Conservation (phyloP, 176 grass and related monocot genomes). For the Oryza rufipogon region DNA sequence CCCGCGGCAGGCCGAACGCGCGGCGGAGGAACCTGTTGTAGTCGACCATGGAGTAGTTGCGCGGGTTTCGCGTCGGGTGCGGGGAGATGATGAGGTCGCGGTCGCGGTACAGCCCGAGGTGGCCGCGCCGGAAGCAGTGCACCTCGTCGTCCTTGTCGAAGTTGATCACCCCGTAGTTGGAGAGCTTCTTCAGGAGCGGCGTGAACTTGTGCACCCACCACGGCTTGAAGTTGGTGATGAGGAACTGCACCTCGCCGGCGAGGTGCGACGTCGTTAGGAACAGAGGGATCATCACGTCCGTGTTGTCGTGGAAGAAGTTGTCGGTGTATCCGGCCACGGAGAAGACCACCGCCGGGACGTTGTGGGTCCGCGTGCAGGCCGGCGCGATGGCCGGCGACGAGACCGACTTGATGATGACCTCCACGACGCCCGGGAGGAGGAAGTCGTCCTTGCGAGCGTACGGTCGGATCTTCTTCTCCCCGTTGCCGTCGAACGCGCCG, state of each 20-base stretch:
- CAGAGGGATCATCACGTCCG: constrained; percentile 84
- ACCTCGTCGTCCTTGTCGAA: constrained; percentile 66
- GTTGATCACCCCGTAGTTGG: constrained; percentile 72
- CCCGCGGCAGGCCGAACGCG: constrained; percentile 32
- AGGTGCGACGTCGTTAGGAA: constrained; percentile 68
- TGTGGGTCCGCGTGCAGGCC: constrained; percentile 55
- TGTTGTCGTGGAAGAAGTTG: constrained; percentile 96
- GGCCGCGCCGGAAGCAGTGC: constrained; percentile 57
- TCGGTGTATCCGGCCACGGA: constrained; percentile 85
- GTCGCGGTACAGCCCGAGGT: constrained; percentile 56
- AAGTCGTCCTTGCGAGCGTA: constrained; percentile 81
- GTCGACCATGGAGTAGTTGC: constrained; percentile 57
- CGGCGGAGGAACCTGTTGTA: constrained; percentile 60
- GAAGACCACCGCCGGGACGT: constrained; percentile 73
- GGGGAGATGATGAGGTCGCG: constrained; percentile 59
- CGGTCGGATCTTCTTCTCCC: constrained; percentile 55
- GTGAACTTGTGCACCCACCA: constrained; percentile 68
- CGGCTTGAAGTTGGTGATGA: constrained; percentile 69
- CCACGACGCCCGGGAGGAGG: constrained; percentile 63
- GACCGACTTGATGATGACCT: constrained; percentile 72
- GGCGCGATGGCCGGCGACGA: constrained; percentile 20
- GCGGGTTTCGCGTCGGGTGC: constrained; percentile 54
- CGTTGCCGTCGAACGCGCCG: constrained; percentile 47
- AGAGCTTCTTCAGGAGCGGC: constrained; percentile 63
- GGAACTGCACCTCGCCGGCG: constrained; percentile 72